phyloP scores from a whole-genome alignment of 352 stramenopile species.

The Globisporangium cederbergense region DNA sequence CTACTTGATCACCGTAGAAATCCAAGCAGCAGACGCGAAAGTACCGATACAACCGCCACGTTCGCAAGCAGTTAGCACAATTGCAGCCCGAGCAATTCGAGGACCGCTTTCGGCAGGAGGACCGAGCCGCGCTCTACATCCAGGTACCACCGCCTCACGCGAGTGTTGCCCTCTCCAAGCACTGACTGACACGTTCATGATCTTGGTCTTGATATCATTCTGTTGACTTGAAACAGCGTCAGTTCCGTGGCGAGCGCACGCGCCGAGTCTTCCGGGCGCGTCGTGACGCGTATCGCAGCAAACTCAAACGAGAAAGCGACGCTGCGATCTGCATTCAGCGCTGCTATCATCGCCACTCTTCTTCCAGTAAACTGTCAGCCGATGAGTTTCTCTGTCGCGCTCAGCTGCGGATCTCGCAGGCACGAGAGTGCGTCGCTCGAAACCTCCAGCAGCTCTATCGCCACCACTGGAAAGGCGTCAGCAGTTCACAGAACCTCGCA shows the following conservation, averaged over 20 bases:
- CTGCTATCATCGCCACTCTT: conserved; percentile 17
- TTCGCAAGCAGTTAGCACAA: conserved; percentile 44
- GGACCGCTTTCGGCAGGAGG: conserved; percentile 39
- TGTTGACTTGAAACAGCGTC: conserved; percentile 24
- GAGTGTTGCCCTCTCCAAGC: neutral
- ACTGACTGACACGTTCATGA: neutral
- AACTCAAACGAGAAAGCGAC: conserved; percentile 4
- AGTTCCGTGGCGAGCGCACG: conserved; percentile 39
- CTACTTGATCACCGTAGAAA: conserved; percentile 18
- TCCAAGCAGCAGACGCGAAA: conserved; percentile 58
- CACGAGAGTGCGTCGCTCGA: conserved; percentile 35
- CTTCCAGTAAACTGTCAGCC: neutral
- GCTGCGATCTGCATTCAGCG: conserved; percentile 31
- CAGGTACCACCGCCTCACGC: conserved; percentile 25
- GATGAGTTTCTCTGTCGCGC: conserved; percentile 39
- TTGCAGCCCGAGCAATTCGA: conserved; percentile 47
- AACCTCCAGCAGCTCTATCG: conserved; percentile 44
- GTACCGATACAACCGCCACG: conserved; percentile 58
- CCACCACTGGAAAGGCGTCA: conserved; percentile 20
- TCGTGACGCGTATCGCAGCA: conserved; percentile 19
- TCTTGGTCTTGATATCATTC: neutral
- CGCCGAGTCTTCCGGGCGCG: conserved; percentile 23
- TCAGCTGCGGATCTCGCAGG: conserved; percentile 27
- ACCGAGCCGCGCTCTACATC: conserved; percentile 26
- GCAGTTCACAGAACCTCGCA: neutral